Evolutionary conservation across 257 asterid genomes (phyloP).

Genomic region (Capsicum pubescens): DNA sequence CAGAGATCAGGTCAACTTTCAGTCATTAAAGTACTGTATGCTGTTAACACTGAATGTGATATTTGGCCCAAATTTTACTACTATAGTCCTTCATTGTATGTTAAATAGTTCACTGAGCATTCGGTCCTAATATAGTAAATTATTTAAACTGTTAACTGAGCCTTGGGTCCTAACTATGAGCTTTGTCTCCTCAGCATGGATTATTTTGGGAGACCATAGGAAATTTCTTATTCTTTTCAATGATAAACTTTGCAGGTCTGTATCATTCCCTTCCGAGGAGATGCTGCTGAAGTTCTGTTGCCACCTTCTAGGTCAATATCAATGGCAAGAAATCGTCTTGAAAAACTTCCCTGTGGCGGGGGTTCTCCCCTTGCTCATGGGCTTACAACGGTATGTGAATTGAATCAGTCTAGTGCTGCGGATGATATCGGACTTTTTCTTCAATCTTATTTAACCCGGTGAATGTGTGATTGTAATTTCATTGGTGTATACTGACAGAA

Average conservation of each 20-base stretch:
- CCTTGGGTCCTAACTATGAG: neutral
- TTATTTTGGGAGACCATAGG: neutral
- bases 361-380: constrained; percentile 99
- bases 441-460: neutral
- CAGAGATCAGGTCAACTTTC: constrained; percentile 88
- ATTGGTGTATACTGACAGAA: neutral
- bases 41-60: constrained; percentile 14
- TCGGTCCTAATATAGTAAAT: no score
- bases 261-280: constrained; percentile 99
- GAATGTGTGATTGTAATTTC: neutral
- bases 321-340: constrained; percentile 98
- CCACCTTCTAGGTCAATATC: constrained; percentile 99
- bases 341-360: constrained; percentile 99
- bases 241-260: constrained; percentile 64
- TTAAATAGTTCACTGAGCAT: no score
- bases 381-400: constrained; percentile 77
- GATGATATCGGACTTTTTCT: neutral
- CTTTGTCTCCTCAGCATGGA: neutral
- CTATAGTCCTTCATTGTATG: neutral
- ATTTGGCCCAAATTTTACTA: neutral
- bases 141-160: neutral
- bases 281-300: constrained; percentile 94
- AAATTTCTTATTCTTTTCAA: constrained; percentile 8
- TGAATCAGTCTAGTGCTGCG: constrained; percentile 20
- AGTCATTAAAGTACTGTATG: constrained; percentile 7